Percentiles rank a stretch among this genome's conserved stretches.
These are phyloP conservation scores for Candida peoriensis DNA, from an alignment of 805 yeast species.

Conservation along the genomic window DNA sequence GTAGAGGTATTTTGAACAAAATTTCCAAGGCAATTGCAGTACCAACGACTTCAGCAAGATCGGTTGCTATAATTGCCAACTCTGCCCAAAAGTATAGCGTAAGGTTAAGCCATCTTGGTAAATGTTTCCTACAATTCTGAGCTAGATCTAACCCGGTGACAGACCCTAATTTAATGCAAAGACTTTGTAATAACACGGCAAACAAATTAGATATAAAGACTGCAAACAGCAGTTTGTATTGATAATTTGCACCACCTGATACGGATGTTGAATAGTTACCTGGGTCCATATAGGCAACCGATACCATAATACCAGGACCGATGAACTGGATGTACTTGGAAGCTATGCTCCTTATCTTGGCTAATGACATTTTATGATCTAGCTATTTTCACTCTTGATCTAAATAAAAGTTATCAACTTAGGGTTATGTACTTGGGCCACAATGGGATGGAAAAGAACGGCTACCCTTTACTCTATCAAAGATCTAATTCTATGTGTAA, in stretches of 20 bases:
- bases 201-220: conserved; percentile 63
- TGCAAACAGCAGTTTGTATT: conserved; percentile 61
- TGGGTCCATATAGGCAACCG: conserved; percentile 82
- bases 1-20: conserved; percentile 66
- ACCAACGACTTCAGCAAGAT: conserved; percentile 91
- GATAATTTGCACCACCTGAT: conserved; percentile 70
- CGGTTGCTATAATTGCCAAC: conserved; percentile 86
- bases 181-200: conserved; percentile 66
- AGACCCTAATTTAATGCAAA: conserved; percentile 71
- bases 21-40: conserved; percentile 84
- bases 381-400: no score
- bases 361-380: no score
- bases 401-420: no score
- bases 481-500: no score
- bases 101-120: conserved; percentile 56
- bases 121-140: conserved; percentile 64
- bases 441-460: no score
- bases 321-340: conserved; percentile 52
- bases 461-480: no score
- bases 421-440: no score
- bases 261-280: conserved; percentile 84
- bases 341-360: background rate
- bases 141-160: conserved; percentile 79
- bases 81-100: conserved; percentile 70
- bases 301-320: conserved; percentile 78